These are phyloP conservation scores for Citrullus amarus DNA, from an alignment of 306 rosid genomes.

Conservation along the genomic window DNA sequence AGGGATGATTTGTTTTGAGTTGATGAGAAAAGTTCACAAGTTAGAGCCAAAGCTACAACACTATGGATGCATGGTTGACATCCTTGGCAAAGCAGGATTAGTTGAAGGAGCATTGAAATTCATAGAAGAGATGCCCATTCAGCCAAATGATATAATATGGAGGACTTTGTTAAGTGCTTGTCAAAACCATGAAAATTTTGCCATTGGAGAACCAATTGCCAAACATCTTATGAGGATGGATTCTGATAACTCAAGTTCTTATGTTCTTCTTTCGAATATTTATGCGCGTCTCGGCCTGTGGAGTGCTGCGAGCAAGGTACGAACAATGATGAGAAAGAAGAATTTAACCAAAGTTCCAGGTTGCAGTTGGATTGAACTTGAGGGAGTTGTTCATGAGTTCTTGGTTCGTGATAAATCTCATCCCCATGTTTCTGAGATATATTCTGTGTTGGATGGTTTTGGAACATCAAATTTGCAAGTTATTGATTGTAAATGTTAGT, in stretches of 20 bases:
- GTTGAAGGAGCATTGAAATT: conserved; percentile 49
- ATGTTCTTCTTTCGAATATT: conserved; percentile 55
- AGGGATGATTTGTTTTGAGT: conserved; percentile 56
- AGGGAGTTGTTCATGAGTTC: conserved; percentile 57
- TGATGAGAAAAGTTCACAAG: conserved; percentile 58
- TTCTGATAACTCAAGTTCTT: conserved; percentile 40
- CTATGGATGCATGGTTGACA: conserved; percentile 67
- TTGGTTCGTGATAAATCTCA: conserved; percentile 51
- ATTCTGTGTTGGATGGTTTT: conserved; percentile 37
- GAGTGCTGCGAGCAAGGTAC: conserved; percentile 38
- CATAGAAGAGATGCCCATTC: conserved; percentile 46
- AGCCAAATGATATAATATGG: conserved; percentile 76
- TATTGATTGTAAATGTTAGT: conserved; percentile 7
- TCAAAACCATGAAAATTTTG: conserved; percentile 30
- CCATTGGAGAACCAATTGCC: conserved; percentile 40
- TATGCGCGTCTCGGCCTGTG: conserved; percentile 57
- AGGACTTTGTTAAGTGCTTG: conserved; percentile 64
- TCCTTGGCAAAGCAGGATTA: conserved; percentile 53
- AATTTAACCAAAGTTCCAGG: conserved; percentile 47
- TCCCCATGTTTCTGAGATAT: conserved; percentile 47
- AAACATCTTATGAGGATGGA: conserved; percentile 26
- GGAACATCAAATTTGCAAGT: conserved; percentile 17
- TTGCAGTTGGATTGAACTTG: conserved; percentile 63
- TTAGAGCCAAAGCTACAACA: conserved; percentile 66
- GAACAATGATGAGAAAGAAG: conserved; percentile 43